A percentile compares a stretch with the other conserved stretches of the same genome.
Evolutionary conservation across 768 basidiomycete genomes (phyloP).

Genomic region (Psilocybe subaeruginosa): DNA sequence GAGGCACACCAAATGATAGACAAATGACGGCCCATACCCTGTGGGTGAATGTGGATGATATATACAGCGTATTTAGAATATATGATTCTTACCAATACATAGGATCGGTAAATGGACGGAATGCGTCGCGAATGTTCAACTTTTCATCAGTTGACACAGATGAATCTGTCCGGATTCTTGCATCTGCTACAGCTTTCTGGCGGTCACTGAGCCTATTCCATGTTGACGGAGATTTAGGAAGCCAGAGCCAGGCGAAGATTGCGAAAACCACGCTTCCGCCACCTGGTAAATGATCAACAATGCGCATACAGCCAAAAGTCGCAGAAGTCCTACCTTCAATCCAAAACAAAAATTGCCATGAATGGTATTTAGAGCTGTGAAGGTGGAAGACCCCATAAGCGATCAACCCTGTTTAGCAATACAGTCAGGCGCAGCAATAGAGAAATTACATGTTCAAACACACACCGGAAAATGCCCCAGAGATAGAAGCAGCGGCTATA

Average conservation of each 20-base stretch:
- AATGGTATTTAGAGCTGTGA: conserved; percentile 39
- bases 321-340: conserved; percentile 51
- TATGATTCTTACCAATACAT: conserved; percentile 41
- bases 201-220: conserved; percentile 40
- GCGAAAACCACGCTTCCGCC: conserved; percentile 45
- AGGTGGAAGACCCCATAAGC: conserved; percentile 58
- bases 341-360: conserved; percentile 58
- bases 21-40: conserved; percentile 51
- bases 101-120: conserved; percentile 44
- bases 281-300: conserved; percentile 27
- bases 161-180: conserved; percentile 48
- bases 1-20: conserved; percentile 48
- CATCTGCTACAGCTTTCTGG: conserved; percentile 43
- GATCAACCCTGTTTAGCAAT: conserved; percentile 37
- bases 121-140: conserved; percentile 44
- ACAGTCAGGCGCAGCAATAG: neutral
- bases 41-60: neutral
- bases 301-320: neutral
- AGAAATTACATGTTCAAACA: neutral
- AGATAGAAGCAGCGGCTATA: conserved; percentile 45
- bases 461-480: conserved; percentile 49
- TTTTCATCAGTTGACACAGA: conserved; percentile 45
- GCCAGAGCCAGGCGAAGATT: conserved; percentile 48
- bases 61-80: neutral
- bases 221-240: conserved; percentile 44